Conservation (phyloP, 2,329 filamentous ascomycete species). For the Neopestalotiopsis sp. region DNA sequence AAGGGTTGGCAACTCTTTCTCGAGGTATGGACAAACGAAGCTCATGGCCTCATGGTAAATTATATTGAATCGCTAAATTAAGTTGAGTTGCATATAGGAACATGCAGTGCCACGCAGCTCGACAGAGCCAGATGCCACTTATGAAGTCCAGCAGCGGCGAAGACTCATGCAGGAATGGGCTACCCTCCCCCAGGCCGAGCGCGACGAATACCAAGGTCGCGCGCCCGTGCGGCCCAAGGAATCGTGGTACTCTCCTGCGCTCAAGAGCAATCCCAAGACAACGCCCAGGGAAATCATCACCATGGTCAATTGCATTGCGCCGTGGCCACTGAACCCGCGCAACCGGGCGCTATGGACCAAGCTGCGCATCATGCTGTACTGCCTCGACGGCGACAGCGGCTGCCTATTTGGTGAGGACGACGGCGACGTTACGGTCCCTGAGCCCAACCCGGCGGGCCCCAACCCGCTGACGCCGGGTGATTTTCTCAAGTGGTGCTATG, state of each 20-base stretch:
- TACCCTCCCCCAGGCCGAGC: background rate
- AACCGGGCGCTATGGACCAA: conserved; percentile 7
- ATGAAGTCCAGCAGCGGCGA: background rate
- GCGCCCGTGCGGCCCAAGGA: conserved; percentile 1
- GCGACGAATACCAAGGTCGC: background rate
- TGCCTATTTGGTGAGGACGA: conserved; percentile 2
- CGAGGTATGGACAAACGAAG: background rate
- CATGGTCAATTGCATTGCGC: conserved; percentile 4
- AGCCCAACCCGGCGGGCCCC: background rate
- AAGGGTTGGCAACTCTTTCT: conserved; percentile 8
- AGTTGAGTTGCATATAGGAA: background rate
- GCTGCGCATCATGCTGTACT: conserved; percentile 8
- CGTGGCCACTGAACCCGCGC: background rate
- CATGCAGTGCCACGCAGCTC: background rate
- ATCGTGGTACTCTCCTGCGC: background rate
- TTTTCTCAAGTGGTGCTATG: conserved; percentile 5
- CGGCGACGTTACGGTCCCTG: background rate
- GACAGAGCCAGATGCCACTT: background rate
- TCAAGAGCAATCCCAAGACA: background rate
- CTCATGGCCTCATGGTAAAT: background rate
- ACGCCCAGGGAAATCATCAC: background rate
- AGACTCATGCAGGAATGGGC: background rate
- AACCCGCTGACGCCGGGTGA: background rate
- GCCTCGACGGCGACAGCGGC: conserved; percentile 1
- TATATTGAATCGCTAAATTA: background rate